phyloP scores from a whole-genome alignment of 306 rosid genomes.

The Cicer judaicum region DNA sequence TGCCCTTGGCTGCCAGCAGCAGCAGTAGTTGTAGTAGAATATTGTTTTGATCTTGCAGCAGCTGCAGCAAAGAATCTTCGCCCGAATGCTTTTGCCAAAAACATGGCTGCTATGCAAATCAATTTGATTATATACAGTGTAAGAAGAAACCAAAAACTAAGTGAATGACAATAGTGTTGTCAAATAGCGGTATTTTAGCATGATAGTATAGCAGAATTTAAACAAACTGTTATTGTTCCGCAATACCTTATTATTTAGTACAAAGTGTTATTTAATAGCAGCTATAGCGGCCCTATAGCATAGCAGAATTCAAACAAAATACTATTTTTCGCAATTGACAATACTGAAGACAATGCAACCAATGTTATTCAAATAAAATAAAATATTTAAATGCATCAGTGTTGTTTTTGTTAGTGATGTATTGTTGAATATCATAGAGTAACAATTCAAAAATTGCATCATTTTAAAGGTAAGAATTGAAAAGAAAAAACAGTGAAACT shows the following conservation, averaged over 20 bases:
- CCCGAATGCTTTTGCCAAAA: conserved; percentile 67
- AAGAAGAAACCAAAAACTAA: conserved; percentile 32
- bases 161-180: neutral
- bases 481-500: conserved; percentile 2
- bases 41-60: conserved; percentile 67
- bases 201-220: no score
- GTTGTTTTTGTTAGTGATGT: neutral
- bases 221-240: no score
- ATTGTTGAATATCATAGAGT: conserved; percentile 1
- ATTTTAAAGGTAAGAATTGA: neutral
- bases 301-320: no score
- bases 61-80: conserved; percentile 57
- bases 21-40: conserved; percentile 51
- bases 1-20: conserved; percentile 41
- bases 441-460: conserved; percentile 2
- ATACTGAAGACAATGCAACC: neutral
- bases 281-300: no score
- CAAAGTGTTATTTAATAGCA: no score
- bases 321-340: no score
- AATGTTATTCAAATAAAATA: conserved; percentile 33
- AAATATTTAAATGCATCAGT: neutral
- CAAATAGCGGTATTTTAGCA: no score
- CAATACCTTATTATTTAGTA: no score
- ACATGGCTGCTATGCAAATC: conserved; percentile 35
- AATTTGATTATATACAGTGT: conserved; percentile 20